Conservation (phyloP, 768 basidiomycete genomes). For the Lentinus tigrinus region DNA sequence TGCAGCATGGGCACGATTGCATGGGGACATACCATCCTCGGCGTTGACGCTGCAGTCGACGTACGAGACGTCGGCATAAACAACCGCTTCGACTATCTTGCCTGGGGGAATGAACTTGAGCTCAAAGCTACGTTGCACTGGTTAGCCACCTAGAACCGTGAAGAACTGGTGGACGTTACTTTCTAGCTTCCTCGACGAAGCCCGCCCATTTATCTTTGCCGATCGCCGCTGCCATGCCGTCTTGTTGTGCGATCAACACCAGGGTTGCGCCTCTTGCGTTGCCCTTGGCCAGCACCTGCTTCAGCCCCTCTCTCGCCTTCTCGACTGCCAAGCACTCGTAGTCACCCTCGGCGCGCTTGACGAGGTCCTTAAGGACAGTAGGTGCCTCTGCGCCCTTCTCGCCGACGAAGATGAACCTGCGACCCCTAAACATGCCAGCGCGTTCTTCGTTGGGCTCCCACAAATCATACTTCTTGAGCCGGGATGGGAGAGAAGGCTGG, state of each 20-base stretch:
- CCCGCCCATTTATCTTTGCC: conserved; percentile 56
- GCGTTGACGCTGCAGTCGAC: conserved; percentile 38
- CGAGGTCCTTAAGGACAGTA: conserved; percentile 49
- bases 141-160: neutral
- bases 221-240: conserved; percentile 46
- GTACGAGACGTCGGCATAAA: conserved; percentile 34
- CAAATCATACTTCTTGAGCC: conserved; percentile 49
- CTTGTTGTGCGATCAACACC: conserved; percentile 52
- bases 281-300: conserved; percentile 49
- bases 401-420: conserved; percentile 60
- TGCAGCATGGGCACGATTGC: neutral
- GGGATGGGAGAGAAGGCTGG: conserved; percentile 44
- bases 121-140: conserved; percentile 31
- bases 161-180: conserved; percentile 31
- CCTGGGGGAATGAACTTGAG: conserved; percentile 45
- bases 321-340: conserved; percentile 61
- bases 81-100: conserved; percentile 51
- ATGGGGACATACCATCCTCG: conserved; percentile 7
- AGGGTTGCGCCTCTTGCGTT: conserved; percentile 44
- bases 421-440: conserved; percentile 48
- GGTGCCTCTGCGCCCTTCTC: conserved; percentile 53
- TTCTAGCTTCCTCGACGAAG: conserved; percentile 48
- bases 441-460: conserved; percentile 74
- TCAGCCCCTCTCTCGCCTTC: conserved; percentile 48
- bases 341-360: conserved; percentile 57